Evolutionary conservation across 73 alveolate genomes (phyloP).

Genomic region (Effrenium voratum): DNA sequence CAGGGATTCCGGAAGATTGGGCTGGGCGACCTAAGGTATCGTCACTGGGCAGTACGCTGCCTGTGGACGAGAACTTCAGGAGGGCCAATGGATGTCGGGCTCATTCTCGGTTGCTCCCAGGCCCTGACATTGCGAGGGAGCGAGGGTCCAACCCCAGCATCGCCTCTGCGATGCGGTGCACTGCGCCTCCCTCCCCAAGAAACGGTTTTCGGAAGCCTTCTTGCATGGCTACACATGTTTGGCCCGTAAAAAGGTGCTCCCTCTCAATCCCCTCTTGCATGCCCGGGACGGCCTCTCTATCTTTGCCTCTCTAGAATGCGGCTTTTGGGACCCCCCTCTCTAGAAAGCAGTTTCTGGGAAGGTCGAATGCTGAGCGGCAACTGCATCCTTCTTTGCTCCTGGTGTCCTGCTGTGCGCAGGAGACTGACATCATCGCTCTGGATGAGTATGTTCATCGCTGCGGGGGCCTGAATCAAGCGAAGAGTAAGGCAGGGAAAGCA

Average conservation of each 20-base stretch:
- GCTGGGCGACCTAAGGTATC: background rate
- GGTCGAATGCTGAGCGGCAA: background rate
- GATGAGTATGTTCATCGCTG: conserved; percentile 80
- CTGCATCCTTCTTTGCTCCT: background rate
- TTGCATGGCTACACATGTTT: background rate
- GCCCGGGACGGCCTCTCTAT: background rate
- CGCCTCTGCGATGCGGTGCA: background rate
- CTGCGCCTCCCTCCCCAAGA: background rate
- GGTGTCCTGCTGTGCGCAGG: background rate
- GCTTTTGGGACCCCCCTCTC: background rate
- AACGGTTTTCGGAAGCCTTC: background rate
- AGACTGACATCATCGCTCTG: conserved; percentile 67
- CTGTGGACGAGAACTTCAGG: conserved; percentile 86
- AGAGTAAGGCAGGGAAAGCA: background rate
- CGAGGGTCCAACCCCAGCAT: background rate
- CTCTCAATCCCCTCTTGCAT: background rate
- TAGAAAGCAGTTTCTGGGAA: background rate
- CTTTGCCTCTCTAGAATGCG: too few relatives aligned
- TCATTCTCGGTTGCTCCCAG: too few relatives aligned
- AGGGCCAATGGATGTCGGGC: background rate
- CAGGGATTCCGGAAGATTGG: background rate
- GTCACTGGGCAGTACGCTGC: conserved; percentile 58
- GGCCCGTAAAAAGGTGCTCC: background rate
- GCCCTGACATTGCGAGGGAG: background rate
- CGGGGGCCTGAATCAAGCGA: background rate